Base-by-base conservation (phyloP, 2,329 filamentous ascomycete species). In the Neophaeococcomyces mojaviensis region DNA sequence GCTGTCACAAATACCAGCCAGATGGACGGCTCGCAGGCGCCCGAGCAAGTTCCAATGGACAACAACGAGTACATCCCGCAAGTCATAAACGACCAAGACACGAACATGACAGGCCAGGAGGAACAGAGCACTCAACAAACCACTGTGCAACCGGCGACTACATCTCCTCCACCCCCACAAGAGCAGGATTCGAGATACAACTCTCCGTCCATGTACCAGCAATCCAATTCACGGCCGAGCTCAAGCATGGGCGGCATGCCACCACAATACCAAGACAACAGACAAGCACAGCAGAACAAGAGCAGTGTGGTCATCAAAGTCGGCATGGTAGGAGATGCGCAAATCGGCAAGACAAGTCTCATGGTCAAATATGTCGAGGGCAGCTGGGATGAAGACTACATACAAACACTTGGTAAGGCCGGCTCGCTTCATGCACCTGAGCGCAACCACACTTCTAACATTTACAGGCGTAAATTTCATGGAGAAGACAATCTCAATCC, bases 311-410 rank as follows among this genome's bases (percentile, higher is more conserved):
- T 98, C 47, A 97, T 98, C 75, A 98, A 98, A 70, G 92, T 98
- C 42, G 92, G 92, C 61, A 98, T 98, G 92, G 92, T 98, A 37
- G 92, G 92, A 38, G 92, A 98, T 70, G 92, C 92, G 48, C 92
- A 98, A 68, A 98, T 98, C 58, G 92, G 92, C 62, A 98, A 98
- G 78, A 98, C 92, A 15, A 96, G 89, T 54, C 70, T 98, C 63
- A 98, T 98, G 92, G 92, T 98, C 62, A 98, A 98, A 68, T 98
- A 98, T 63, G 92, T 98, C 46, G 92, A 98, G 70, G 92, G 92
- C 49, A 96, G 89, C 68, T 98, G 92, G 88, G 92, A 98, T 66
- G 92, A 98, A 70, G 92, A 98, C 66, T 98, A 98, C 68, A 98
- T 98, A 61, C 92, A 98, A 70, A 98, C 92, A 18, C 72, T 98